Evolutionary conservation across 768 basidiomycete genomes (phyloP), one percentile per base, ranked within the genome.

Genomic region (Serendipita indica): DNA sequence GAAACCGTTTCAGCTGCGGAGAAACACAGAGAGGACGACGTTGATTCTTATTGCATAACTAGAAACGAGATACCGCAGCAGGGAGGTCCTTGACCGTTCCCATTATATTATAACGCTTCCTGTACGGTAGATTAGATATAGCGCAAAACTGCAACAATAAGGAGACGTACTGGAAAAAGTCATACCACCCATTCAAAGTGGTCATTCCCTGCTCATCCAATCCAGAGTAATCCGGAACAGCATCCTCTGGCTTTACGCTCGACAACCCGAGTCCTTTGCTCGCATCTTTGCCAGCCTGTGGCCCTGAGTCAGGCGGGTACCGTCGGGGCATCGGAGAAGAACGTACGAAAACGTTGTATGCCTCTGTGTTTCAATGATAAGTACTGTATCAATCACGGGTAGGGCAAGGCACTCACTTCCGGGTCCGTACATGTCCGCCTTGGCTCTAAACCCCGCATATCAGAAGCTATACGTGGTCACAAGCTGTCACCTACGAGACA

Each of bases 211-310:
- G 78, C 61, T 81, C 82, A 39, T 78, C 75, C 57, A 99, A 75
- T 0, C 64, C 69, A 64, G 84, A 88, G 67, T 89, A 96, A 67
- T 99, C 92, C 12, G 90, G 72, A 1, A 91, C 76, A 7, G 93
- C 94, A 66, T 98, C 83, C 69, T 90, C 85, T 3, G 74, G 71
- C 58, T 89, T 87, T 64, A 96, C 72, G 64, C 88, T 92, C 57
- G 89, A 91, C 81, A 83, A 83, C 39, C 91, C 94, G 4, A 99
- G 74, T 0, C 86, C 94, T 62, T 76, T 81, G 5, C 89, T 93
- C 0, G 83, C 94, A 66, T 99, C 94, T 72, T 88, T 94, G 43
- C 92, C 94, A 32, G 92, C 89, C 68, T 92, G 90, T 2, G 84
- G 81, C 25, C 3, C 22, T 27, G 49, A 32, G 20, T 16, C 10